These are phyloP conservation scores for Picochlorum sp. DNA, from an alignment of 139 green algal species.

Conservation along the genomic window DNA sequence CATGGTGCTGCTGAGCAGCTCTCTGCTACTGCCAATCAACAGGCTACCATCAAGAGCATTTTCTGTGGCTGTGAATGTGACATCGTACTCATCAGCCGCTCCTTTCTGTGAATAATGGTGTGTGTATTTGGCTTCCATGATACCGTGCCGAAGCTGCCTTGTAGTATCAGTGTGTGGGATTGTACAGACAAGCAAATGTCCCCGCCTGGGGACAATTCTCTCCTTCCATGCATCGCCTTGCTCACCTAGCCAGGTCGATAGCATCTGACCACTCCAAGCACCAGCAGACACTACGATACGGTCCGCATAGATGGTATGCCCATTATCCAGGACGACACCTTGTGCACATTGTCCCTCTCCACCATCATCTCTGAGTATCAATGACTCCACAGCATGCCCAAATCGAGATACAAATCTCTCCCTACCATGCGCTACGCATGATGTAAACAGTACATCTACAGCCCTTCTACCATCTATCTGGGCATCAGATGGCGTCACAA, in stretches of 20 bases:
- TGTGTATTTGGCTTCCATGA: conserved; percentile 73
- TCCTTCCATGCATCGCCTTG: conserved; percentile 24
- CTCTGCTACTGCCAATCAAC: conserved; percentile 49
- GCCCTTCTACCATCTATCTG: conserved; percentile 50
- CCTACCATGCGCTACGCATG: conserved; percentile 16
- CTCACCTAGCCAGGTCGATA: conserved; percentile 9
- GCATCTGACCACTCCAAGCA: conserved; percentile 46
- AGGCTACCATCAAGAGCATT: conserved; percentile 45
- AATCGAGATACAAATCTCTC: background rate
- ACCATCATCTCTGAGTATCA: background rate
- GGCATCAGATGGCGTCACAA: conserved; percentile 3
- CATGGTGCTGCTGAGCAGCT: conserved; percentile 30
- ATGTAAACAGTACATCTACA: conserved; percentile 35
- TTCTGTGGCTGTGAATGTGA: conserved; percentile 69
- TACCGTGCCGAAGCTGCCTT: conserved; percentile 38
- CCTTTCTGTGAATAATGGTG: conserved; percentile 29
- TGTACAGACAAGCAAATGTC: conserved; percentile 47
- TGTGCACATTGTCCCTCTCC: background rate
- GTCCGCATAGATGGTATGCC: conserved; percentile 20
- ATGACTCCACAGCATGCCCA: background rate
- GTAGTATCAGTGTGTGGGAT: background rate
- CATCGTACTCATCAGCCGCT: conserved; percentile 26
- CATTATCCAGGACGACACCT: conserved; percentile 7
- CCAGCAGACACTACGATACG: conserved; percentile 55
- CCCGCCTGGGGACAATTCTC: conserved; percentile 43